A percentile compares a stretch with the other conserved stretches of the same genome.
Conservation (phyloP, 495 filamentous ascomycete genomes). For the Penicillium angulare region DNA sequence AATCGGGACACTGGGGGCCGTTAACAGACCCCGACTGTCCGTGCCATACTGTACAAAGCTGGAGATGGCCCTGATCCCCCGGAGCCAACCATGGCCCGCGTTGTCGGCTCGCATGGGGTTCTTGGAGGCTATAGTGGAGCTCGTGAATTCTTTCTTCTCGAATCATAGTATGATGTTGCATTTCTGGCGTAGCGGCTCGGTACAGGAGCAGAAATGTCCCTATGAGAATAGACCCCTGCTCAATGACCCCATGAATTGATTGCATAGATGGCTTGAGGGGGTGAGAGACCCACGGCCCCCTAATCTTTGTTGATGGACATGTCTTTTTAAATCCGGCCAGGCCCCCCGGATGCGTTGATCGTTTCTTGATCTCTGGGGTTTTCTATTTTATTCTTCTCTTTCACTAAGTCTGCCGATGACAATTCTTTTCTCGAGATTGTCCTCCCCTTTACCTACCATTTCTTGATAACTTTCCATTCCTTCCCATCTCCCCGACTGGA, state of each 20-base stretch:
- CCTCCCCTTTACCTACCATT: neutral
- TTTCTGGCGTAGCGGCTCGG: conserved; percentile 12
- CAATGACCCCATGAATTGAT: neutral
- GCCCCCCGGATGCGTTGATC: conserved; percentile 11
- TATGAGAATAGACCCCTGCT: conserved; percentile 3
- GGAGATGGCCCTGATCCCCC: neutral
- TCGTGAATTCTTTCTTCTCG: neutral
- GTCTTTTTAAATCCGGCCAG: conserved; percentile 20
- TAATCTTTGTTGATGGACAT: neutral
- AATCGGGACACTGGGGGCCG: conserved; percentile 11
- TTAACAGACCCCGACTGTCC: conserved; percentile 1
- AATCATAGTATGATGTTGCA: conserved; percentile 3
- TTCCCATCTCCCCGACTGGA: neutral
- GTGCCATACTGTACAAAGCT: neutral
- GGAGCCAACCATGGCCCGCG: conserved; percentile 5
- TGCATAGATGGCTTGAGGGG: neutral
- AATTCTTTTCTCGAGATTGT: neutral
- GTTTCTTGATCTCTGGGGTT: neutral
- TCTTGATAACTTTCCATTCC: neutral
- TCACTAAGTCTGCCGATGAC: neutral
- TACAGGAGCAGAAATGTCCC: conserved; percentile 9
- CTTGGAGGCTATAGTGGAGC: conserved; percentile 4
- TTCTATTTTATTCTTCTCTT: conserved; percentile 1
- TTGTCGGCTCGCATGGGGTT: neutral
- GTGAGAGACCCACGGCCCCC: conserved; percentile 9